Base-by-base conservation (phyloP, 495 filamentous ascomycete species). In the Penicillium taxi region DNA sequence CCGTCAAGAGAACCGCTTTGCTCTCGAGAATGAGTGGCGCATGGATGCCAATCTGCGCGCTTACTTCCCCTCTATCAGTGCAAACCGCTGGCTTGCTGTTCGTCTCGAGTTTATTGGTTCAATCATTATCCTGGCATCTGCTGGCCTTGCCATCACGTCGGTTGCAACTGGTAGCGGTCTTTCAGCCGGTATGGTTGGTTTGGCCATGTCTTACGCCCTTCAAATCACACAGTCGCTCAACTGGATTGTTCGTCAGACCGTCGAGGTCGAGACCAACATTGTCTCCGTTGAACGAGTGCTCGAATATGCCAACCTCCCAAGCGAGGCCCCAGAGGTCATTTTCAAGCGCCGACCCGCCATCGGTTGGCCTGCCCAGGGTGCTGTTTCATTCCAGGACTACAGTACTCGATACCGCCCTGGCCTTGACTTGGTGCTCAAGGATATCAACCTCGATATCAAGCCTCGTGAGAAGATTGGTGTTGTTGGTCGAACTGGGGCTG, bases 211-310 rank as follows among this genome's bases (percentile, higher is more conserved):
- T 25, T 95, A 96, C 59, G 91, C 88, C 31, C 72, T 99, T 44
- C 86, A 95, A 65, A 96, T 96, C 54, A 99, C 93, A 13, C 83
- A 86, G 53, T 93, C 89, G n/a, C 70, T 99, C 43, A 99, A 99
- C 67, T 99, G 91, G 91, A 96, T 99, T 50, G 93, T 99, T 29
- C 82, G 93, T 36, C 93, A 99, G 66, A 95, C 91, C 3, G 93
- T 99, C 11, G 93, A 99, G 63, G 93, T 96, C 20, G 93, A 99
- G 70, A 96, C 91, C 24, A 99, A 99, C 63, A 96, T 96, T 44
- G 90, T 99, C 39, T 94, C 93, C 8, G 93, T 99, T 36, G 93
- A 99, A 73, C 82, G 93, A 42, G 86, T 96, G 26, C 80, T 96
- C 40, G 93, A 99, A 63, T 99, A 99, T 59, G 85, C 91, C 38